Evolutionary conservation across 2,329 filamentous ascomycete genomes (phyloP), one percentile per base, ranked within the genome.

Genomic region (Xylariaceae sp.): DNA sequence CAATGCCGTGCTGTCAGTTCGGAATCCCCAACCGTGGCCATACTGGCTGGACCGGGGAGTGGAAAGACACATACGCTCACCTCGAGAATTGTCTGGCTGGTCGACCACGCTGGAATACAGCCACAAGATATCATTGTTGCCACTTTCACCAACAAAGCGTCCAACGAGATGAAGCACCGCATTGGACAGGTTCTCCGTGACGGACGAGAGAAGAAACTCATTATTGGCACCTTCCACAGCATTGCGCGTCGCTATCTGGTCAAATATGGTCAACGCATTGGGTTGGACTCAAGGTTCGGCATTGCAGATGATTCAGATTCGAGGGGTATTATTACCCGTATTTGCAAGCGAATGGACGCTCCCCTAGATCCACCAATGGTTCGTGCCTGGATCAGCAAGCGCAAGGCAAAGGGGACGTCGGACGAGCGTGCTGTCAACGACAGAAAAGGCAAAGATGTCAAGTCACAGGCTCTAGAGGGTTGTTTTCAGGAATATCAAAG

Each of bases 61-160:
- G 92, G 94, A 26, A 97, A 99, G 73, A 99, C 92, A 11, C 95
- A 96, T 71, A 97, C 94, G 0, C 78, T 99, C 51, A 96, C 91
- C 0, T 89, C 91, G 44, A 87, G 94, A 59, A 90, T 96, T 55
- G 91, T 91, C 64, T 95, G 92, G 78, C 83, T 96, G 32, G 80
- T 96, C 51, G 81, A 86, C 49, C 78, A 87, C 64, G 75, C 83
- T 63, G 83, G 85, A 42, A 82, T 89, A 63, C 80, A 83, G 54
- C 92, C 92, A 65, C 84, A 88, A 74, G 90, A 96, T 73, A 85
- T 97, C 65, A 85, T 99, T 56, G 92, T 96, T 56, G 94, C 92
- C 58, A 97, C 92, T 0, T 99, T 99, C 68, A 99, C 94, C 1
- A 91, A 96, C 70, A 97, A 97, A 71, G 91, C 94, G 1, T 89